phyloP scores from a whole-genome alignment of 2,329 filamentous ascomycete genomes.

The Septoria petroselini region DNA sequence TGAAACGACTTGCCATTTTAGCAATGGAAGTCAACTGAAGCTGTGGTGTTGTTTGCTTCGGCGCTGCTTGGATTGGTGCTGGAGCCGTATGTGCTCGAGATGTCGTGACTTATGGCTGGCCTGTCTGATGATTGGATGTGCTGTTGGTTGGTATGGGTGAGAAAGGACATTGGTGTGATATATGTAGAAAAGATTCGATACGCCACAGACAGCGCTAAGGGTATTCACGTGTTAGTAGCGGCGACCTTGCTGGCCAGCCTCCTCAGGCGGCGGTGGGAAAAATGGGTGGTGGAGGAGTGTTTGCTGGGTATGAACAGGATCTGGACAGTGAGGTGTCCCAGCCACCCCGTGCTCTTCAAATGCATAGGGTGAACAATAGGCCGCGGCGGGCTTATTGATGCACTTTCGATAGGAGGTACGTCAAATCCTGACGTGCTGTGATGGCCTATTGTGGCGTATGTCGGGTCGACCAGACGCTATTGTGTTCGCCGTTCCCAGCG shows the following conservation, averaged over 20 bases:
- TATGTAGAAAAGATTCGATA: no score
- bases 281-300: neutral
- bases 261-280: neutral
- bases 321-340: neutral
- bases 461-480: neutral
- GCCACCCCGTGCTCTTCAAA: neutral
- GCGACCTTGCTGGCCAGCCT: neutral
- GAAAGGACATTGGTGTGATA: no score
- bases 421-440: neutral
- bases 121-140: no score
- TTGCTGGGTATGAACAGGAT: neutral
- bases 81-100: neutral
- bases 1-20: slow-evolving; percentile 9
- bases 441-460: neutral
- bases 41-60: neutral
- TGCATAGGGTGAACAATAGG: neutral
- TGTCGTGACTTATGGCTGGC: neutral
- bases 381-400: neutral
- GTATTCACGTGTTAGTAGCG: neutral
- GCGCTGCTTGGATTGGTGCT: neutral
- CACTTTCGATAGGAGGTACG: neutral
- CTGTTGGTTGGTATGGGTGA: no score
- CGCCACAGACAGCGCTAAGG: no score
- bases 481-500: neutral
- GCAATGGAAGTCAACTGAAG: neutral